phyloP scores from a whole-genome alignment of 192 early-diverging fungal species.

The Chytriomyces sp. region DNA sequence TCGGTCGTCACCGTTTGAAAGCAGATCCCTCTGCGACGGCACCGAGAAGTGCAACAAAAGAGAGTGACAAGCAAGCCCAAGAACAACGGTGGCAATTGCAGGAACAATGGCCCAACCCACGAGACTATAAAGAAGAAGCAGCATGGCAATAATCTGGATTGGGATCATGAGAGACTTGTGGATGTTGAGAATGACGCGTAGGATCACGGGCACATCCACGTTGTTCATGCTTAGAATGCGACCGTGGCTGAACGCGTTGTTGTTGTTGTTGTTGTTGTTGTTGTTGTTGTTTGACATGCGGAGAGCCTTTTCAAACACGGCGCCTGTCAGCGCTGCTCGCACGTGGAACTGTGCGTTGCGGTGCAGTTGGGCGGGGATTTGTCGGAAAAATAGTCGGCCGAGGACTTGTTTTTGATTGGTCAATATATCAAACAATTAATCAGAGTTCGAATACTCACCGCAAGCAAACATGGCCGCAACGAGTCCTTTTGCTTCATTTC shows the following conservation, averaged over 20 bases:
- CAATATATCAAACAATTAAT: too few species aligned
- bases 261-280: background rate
- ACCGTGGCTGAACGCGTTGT: background rate
- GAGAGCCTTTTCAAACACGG: background rate
- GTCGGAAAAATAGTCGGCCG: background rate
- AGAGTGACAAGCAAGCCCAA: background rate
- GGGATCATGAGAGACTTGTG: background rate
- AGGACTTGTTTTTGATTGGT: too few species aligned
- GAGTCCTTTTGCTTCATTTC: too few species aligned
- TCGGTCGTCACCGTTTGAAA: background rate
- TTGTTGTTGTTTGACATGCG: too few species aligned
- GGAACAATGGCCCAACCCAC: background rate
- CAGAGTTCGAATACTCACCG: too few species aligned
- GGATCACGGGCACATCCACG: background rate
- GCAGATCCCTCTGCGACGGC: background rate
- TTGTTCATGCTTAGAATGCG: background rate
- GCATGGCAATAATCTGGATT: background rate
- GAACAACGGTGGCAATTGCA: background rate
- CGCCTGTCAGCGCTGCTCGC: background rate
- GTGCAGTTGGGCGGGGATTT: background rate
- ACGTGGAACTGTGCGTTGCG: background rate
- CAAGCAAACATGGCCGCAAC: too few species aligned
- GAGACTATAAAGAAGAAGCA: constrained; percentile 1
- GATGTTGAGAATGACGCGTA: background rate
- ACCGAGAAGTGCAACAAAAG: background rate